These are phyloP conservation scores for Phylloporus sp. DNA, from an alignment of 768 basidiomycete species.

Conservation along the genomic window DNA sequence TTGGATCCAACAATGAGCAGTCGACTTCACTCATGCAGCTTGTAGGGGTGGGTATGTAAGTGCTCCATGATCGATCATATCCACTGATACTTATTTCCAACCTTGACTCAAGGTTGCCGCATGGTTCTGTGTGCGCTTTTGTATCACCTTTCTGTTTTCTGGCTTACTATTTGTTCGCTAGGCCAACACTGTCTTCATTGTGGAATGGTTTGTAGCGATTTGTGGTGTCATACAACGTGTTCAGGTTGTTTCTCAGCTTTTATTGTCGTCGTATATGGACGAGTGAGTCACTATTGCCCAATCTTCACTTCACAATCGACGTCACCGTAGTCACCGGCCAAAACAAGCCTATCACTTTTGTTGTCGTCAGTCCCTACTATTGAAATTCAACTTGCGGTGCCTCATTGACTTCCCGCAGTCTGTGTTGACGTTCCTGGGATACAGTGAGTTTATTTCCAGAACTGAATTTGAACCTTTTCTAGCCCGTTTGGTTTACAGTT, in stretches of 20 bases:
- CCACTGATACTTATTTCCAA: not conserved
- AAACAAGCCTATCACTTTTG: slow-evolving; percentile 9
- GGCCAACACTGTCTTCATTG: not conserved
- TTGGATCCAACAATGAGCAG: no score
- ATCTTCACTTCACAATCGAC: not conserved
- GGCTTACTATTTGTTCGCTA: not conserved
- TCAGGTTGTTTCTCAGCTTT: slow-evolving; percentile 4
- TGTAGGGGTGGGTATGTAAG: slow-evolving; percentile 10
- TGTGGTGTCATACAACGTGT: not conserved
- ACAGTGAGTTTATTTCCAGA: not conserved
- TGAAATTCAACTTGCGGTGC: not conserved
- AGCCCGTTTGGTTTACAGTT: not conserved
- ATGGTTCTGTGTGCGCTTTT: slow-evolving; percentile 1
- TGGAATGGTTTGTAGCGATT: slow-evolving; percentile 6
- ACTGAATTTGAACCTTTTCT: no score
- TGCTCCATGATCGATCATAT: not conserved
- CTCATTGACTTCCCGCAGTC: slow-evolving; percentile 4
- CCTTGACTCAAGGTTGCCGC: not conserved
- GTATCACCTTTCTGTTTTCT: not conserved
- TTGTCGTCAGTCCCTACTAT: slow-evolving; percentile 5
- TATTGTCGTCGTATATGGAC: slow-evolving; percentile 15
- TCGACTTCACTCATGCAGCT: not conserved
- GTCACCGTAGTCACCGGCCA: slow-evolving; percentile 12
- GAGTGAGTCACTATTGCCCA: slow-evolving; percentile 1
- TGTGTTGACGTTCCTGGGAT: not conserved